Evolutionary conservation across 169 alveolate species (phyloP).

Genomic region (Cryptosporidium ryanae): DNA sequence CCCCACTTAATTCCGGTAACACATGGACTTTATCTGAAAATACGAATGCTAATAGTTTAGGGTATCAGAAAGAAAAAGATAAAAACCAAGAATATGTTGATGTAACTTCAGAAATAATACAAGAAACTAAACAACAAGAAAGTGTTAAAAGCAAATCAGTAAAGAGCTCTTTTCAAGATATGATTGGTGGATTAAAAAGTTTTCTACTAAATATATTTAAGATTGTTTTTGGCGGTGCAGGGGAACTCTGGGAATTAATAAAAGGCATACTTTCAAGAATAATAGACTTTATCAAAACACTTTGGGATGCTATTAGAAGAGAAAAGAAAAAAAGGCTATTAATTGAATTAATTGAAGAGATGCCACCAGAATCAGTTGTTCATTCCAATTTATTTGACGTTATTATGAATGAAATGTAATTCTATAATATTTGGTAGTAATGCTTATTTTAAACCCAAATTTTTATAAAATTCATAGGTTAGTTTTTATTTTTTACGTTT

Average conservation of each 20-base stretch:
- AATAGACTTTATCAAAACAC: constrained; percentile 50
- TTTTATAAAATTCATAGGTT: no score
- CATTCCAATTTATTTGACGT: constrained; percentile 16
- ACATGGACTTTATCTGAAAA: constrained; percentile 43
- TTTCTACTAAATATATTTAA: constrained; percentile 44
- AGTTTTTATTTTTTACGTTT: no score
- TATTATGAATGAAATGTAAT: neutral
- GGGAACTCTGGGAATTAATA: constrained; percentile 60
- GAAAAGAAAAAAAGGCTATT: constrained; percentile 36
- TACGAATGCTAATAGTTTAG: neutral
- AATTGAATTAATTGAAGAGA: constrained; percentile 25
- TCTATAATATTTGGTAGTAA: no score
- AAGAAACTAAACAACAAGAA: constrained; percentile 41
- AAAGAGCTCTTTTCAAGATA: constrained; percentile 58
- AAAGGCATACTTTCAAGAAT: constrained; percentile 62
- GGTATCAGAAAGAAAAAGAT: neutral
- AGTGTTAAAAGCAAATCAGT: neutral
- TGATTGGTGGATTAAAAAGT: constrained; percentile 66
- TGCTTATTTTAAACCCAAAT: no score
- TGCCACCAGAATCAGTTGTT: constrained; percentile 42
- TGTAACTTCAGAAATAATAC: constrained; percentile 37
- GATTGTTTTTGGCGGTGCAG: constrained; percentile 67
- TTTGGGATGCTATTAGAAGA: constrained; percentile 59
- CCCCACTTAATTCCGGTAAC: neutral
- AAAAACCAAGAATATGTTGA: constrained; percentile 2